Base-by-base conservation (phyloP, 2,329 filamentous ascomycete species). In the Pyrenophora graminea region DNA sequence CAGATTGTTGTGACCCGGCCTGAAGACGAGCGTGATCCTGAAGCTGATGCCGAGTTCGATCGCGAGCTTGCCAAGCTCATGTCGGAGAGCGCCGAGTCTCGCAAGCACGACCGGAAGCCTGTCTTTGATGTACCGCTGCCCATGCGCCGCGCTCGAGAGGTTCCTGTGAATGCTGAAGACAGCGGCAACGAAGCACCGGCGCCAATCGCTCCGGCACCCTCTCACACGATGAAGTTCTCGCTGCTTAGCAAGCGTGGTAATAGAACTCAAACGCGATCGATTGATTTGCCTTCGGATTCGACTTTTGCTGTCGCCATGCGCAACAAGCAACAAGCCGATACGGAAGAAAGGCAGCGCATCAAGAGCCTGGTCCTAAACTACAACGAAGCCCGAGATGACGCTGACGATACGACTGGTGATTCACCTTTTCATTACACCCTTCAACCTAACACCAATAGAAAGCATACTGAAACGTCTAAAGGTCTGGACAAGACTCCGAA, bases 51-150 rank as follows among this genome's bases (percentile, higher is more conserved):
- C 6, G 94, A 99, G 36, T 99, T 99, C 70, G 95, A 99, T 69
- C 90, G 93, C 64, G 94, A 97, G 74, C 94, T 96, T 72, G 92
- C 94, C 32, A 97, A 96, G 74, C 89, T 99, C 85, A 97, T 99
- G 93, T 85, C 92, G 43, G 94, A 99, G 74, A 97, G 93, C 76
- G 79, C 96, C 65, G 94, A 99, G 62, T 95, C 93, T 4, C 86
- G 94, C 63, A 97, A 96, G 66, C 96, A 96, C 62, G 94, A 99
- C 68, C 89, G 94, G 56, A 97, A 96, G 75, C 86, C 90, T 23
- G 82, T 94, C 44, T 97, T 99, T 67, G 95, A 99, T 71, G 90
- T 97, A n/a, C 91, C 95, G 1, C 78, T 99, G n/a, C 94, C 94
- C 0, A 92, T 99, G 76, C 88, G 91, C 46, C 82, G 83, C 18